A percentile compares a stretch with the other conserved stretches of the same genome.
These are phyloP conservation scores for Kalaharituber pfeilii DNA, from an alignment of 2,329 filamentous ascomycete genomes.

Conservation along the genomic window DNA sequence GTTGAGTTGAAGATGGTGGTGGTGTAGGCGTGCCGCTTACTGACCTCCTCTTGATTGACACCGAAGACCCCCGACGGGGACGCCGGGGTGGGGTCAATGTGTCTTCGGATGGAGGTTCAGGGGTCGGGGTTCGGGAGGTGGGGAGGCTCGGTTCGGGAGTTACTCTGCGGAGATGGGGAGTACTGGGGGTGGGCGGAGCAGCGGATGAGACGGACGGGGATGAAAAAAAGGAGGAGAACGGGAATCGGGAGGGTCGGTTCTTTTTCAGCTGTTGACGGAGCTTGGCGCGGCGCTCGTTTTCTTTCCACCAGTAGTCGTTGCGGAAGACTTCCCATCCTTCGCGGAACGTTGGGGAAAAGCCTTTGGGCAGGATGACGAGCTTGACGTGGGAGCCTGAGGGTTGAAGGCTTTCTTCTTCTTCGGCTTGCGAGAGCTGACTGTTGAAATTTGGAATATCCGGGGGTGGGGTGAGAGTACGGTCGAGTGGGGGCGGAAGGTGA, in stretches of 20 bases:
- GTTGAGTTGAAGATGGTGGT: not conserved
- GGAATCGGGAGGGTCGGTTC: not conserved
- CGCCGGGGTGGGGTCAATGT: not conserved
- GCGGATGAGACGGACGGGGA: not conserved
- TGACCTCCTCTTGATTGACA: not conserved
- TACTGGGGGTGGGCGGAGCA: not conserved
- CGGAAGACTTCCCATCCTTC: conserved; percentile 96
- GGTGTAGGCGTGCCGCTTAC: not conserved
- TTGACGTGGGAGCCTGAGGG: conserved; percentile 84
- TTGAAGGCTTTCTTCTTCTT: conserved; percentile 45
- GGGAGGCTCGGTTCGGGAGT: not conserved
- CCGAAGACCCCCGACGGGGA: not conserved
- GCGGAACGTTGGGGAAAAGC: conserved; percentile 82
- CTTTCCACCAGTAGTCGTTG: conserved; percentile 88
- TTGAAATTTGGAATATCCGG: conserved; percentile 26
- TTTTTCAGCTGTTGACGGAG: conserved; percentile 33
- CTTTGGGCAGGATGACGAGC: conserved; percentile 76
- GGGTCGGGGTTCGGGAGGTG: not conserved
- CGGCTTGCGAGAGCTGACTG: conserved; percentile 5
- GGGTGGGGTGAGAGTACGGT: conserved; percentile 17
- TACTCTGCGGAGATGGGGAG: not conserved
- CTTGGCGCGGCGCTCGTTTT: conserved; percentile 71
- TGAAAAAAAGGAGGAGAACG: not conserved
- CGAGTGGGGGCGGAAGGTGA: conserved; percentile 5
- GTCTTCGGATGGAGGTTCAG: not conserved